Evolutionary conservation across 1,284 basidiomycete genomes (phyloP).

Genomic region (Ustilago esculenta): DNA sequence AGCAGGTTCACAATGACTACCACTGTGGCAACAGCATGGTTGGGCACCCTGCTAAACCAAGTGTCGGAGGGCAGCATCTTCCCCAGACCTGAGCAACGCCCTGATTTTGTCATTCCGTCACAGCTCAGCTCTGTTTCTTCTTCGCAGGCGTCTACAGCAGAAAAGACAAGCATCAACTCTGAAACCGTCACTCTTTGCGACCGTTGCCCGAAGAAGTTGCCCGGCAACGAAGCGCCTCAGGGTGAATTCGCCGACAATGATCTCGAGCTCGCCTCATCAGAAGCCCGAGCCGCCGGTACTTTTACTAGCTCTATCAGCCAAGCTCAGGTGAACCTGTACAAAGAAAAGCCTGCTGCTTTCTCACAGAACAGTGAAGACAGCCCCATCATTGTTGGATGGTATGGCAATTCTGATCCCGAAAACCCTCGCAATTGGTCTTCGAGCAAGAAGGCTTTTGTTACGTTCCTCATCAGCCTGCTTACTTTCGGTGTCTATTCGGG

Average conservation of each 20-base stretch:
- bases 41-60: conserved; percentile 37
- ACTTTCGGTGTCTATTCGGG: conserved; percentile 48
- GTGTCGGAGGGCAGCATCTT: conserved; percentile 21
- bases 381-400: conserved; percentile 68
- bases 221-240: background rate
- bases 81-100: conserved; percentile 16
- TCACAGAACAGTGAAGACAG: conserved; percentile 1
- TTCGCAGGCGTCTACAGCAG: background rate
- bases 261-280: conserved; percentile 6
- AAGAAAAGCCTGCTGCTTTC: background rate
- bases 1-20: conserved; percentile 12
- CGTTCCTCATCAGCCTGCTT: conserved; percentile 27
- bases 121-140: background rate
- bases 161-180: conserved; percentile 2
- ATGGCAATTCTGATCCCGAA: conserved; percentile 45
- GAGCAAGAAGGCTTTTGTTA: conserved; percentile 39
- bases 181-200: conserved; percentile 3
- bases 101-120: conserved; percentile 17
- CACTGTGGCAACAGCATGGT: conserved; percentile 22
- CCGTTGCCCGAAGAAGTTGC: background rate
- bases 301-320: conserved; percentile 9
- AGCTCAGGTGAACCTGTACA: background rate
- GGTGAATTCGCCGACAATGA: conserved; percentile 1
- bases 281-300: conserved; percentile 3
- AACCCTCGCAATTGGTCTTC: conserved; percentile 50